These are phyloP conservation scores for Rhododendron griersonianum DNA, from an alignment of 148 eudicot genomes.

Conservation along the genomic window DNA sequence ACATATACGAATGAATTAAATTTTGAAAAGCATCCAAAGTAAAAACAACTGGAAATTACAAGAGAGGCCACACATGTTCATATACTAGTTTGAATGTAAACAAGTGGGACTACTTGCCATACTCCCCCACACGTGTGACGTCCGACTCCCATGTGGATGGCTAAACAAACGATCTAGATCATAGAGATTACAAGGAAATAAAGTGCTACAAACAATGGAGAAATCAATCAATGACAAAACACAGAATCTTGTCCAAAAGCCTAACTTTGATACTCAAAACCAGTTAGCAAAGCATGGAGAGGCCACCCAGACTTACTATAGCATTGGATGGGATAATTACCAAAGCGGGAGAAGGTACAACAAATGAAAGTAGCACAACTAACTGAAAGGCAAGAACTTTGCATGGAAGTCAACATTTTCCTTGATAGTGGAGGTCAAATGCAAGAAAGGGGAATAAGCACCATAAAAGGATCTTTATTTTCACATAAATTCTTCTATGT, in stretches of 20 bases:
- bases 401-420: neutral
- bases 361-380: neutral
- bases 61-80: neutral
- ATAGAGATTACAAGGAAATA: neutral
- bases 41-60: neutral
- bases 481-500: neutral
- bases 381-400: neutral
- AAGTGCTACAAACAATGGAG: neutral
- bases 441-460: neutral
- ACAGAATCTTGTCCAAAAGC: neutral
- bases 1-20: neutral
- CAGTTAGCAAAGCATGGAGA: neutral
- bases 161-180: neutral
- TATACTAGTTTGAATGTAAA: neutral
- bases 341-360: neutral
- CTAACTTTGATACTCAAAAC: neutral
- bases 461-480: neutral
- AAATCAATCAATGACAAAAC: neutral
- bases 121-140: neutral
- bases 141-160: neutral
- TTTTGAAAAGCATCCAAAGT: neutral
- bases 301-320: neutral
- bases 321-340: neutral
- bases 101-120: neutral
- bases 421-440: neutral